Conservation (phyloP, 202 grass and related monocot genomes). For the Panicum virgatum region DNA sequence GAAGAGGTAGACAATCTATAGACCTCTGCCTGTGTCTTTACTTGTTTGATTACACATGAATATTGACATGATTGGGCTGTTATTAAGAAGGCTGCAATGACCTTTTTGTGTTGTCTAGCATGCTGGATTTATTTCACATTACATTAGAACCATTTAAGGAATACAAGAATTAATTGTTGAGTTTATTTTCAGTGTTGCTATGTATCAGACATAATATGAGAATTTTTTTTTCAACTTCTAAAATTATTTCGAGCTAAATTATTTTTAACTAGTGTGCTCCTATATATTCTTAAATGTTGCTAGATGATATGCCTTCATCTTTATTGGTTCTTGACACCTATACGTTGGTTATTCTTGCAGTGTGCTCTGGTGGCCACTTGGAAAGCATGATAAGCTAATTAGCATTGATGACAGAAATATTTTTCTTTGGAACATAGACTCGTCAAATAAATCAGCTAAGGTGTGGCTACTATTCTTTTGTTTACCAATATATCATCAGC, state of each 20-base stretch:
- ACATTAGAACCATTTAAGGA: not conserved
- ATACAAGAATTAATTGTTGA: not conserved
- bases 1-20: not conserved
- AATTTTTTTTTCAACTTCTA: not conserved
- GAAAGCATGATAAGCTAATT: slow-evolving; percentile 91
- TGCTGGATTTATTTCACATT: slow-evolving; percentile 13
- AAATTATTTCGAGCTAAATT: not conserved
- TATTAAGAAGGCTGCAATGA: not conserved
- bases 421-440: slow-evolving; percentile 86
- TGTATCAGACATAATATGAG: not conserved
- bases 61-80: slow-evolving; percentile 10
- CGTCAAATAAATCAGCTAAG: slow-evolving; percentile 80
- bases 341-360: slow-evolving; percentile 55
- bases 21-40: not conserved
- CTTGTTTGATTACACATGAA: not conserved
- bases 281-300: slow-evolving; percentile 28
- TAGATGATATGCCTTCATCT: slow-evolving; percentile 17
- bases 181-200: not conserved
- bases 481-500: slow-evolving; percentile 26
- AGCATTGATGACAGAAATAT: slow-evolving; percentile 89
- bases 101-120: slow-evolving; percentile 2
- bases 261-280: not conserved
- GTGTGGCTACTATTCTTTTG: slow-evolving; percentile 41
- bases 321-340: slow-evolving; percentile 2
- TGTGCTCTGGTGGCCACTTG: slow-evolving; percentile 91